Percentiles rank a stretch among this genome's conserved stretches.
Conservation (phyloP, 169 alveolate genomes). For the Cystoisospora suis region DNA sequence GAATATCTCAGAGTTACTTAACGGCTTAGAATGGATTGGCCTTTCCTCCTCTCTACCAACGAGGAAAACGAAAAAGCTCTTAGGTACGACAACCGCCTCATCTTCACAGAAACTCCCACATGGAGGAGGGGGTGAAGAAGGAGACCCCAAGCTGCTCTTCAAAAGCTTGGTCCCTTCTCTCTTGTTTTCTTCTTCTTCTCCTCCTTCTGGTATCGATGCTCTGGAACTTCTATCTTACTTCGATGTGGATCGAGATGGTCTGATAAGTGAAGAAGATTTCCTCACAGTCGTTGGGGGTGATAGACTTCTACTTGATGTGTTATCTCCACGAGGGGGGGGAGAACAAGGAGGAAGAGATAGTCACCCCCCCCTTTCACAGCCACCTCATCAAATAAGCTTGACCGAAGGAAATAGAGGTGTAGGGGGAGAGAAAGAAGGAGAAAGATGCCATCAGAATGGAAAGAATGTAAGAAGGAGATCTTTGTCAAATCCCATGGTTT, state of each 20-base stretch:
- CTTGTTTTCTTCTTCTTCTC: too few species aligned
- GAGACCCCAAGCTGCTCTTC: constrained; percentile 19
- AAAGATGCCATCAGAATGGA: too few species aligned
- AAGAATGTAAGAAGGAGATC: too few species aligned
- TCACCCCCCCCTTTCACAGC: not conserved
- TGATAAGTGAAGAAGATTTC: constrained; percentile 41
- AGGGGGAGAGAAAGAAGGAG: too few species aligned
- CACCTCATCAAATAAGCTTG: not conserved
- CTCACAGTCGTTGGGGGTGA: constrained; percentile 39
- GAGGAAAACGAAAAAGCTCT: not conserved
- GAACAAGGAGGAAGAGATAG: not conserved
- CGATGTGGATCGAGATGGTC: constrained; percentile 49
- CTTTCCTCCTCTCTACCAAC: too few species aligned
- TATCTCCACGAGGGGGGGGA: not conserved
- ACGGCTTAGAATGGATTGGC: constrained; percentile 57
- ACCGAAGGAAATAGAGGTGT: too few species aligned
- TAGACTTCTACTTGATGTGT: not conserved
- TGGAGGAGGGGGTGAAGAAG: not conserved
- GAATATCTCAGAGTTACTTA: constrained; percentile 36
- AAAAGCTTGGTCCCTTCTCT: too few species aligned
- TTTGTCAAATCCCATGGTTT: too few species aligned
- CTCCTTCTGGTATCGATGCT: too few species aligned
- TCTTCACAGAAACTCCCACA: not conserved
- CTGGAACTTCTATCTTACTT: not conserved
- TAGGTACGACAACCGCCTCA: not conserved